Percentiles rank a stretch among this genome's conserved stretches.
These are phyloP conservation scores for Remersonia thermophila DNA, from an alignment of 2,329 filamentous ascomycete genomes.

Conservation along the genomic window DNA sequence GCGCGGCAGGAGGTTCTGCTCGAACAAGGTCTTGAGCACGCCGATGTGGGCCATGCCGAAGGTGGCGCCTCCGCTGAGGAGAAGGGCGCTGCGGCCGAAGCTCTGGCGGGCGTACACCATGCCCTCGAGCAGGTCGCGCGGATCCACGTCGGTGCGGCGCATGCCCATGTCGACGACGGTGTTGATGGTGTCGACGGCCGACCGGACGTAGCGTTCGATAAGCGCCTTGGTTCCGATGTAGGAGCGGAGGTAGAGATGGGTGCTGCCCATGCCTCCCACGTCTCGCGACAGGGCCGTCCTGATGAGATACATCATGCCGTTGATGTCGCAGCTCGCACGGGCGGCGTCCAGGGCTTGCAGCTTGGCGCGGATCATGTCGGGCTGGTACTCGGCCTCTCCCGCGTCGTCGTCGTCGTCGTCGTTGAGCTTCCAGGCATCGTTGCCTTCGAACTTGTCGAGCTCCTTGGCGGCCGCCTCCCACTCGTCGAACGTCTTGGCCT, in stretches of 20 bases:
- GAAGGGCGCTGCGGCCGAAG: slow-evolving; percentile 71
- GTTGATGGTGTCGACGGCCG: slow-evolving; percentile 61
- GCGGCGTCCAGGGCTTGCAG: slow-evolving; percentile 64
- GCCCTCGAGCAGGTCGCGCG: slow-evolving; percentile 50
- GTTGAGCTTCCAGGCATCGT: slow-evolving; percentile 69
- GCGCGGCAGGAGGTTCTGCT: slow-evolving; percentile 62
- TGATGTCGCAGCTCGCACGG: slow-evolving; percentile 56
- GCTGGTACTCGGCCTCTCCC: slow-evolving; percentile 54
- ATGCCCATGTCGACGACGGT: slow-evolving; percentile 52
- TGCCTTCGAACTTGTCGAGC: slow-evolving; percentile 67
- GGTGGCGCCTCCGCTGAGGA: slow-evolving; percentile 76
- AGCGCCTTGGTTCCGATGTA: slow-evolving; percentile 77
- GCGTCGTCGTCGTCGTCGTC: slow-evolving; percentile 34
- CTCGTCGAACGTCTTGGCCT: slow-evolving; percentile 57
- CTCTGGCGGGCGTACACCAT: slow-evolving; percentile 63
- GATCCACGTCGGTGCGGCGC: slow-evolving; percentile 41
- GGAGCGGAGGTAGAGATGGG: slow-evolving; percentile 69
- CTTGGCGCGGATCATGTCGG: slow-evolving; percentile 54
- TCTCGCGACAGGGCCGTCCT: slow-evolving; percentile 70
- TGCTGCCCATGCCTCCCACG: slow-evolving; percentile 75
- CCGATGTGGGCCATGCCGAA: slow-evolving; percentile 90
- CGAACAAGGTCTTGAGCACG: slow-evolving; percentile 69
- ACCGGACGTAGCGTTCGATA: slow-evolving; percentile 78
- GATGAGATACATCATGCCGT: slow-evolving; percentile 66
- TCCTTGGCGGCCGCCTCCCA: slow-evolving; percentile 68